Conservation (phyloP, 2,329 filamentous ascomycete species). For the Chaetomium sp. region DNA sequence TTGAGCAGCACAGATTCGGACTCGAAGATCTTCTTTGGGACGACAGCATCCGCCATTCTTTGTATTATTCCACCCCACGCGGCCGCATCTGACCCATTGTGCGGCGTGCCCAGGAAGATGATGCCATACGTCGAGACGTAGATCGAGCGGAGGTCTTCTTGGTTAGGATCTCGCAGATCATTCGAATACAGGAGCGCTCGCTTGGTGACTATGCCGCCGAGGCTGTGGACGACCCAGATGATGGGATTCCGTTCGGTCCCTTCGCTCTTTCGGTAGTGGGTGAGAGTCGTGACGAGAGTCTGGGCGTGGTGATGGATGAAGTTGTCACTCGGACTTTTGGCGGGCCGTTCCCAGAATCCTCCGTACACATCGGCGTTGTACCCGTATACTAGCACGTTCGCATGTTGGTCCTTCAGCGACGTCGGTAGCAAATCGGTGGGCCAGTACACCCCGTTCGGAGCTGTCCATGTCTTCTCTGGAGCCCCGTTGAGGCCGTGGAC, state of each 20-base stretch:
- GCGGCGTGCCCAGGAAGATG: constrained; percentile 76
- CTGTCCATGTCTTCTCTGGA: constrained; percentile 64
- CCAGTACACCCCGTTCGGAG: constrained; percentile 65
- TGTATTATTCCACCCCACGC: constrained; percentile 69
- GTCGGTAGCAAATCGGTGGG: constrained; percentile 66
- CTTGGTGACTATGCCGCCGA: constrained; percentile 74
- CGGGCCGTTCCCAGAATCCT: constrained; percentile 14
- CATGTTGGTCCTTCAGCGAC: constrained; percentile 58
- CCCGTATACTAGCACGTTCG: constrained; percentile 70
- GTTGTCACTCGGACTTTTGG: constrained; percentile 60
- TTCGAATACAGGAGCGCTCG: constrained; percentile 68
- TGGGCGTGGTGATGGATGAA: constrained; percentile 72
- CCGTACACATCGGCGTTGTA: constrained; percentile 70
- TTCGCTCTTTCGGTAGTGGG: constrained; percentile 62
- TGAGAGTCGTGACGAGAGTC: constrained; percentile 64
- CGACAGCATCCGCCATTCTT: constrained; percentile 64
- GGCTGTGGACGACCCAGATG: constrained; percentile 74
- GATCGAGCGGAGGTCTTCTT: constrained; percentile 67
- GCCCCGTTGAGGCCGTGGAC: constrained; percentile 72
- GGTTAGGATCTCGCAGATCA: constrained; percentile 59
- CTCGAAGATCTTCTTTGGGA: constrained; percentile 68
- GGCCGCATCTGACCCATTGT: constrained; percentile 68
- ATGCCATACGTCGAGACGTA: constrained; percentile 76
- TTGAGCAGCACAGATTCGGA: constrained; percentile 68
- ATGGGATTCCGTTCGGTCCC: constrained; percentile 64